A percentile compares a stretch with the other conserved stretches of the same genome.
phyloP scores from a whole-genome alignment of 2,329 filamentous ascomycete genomes.

The Berkeleyomyces rouxiae region DNA sequence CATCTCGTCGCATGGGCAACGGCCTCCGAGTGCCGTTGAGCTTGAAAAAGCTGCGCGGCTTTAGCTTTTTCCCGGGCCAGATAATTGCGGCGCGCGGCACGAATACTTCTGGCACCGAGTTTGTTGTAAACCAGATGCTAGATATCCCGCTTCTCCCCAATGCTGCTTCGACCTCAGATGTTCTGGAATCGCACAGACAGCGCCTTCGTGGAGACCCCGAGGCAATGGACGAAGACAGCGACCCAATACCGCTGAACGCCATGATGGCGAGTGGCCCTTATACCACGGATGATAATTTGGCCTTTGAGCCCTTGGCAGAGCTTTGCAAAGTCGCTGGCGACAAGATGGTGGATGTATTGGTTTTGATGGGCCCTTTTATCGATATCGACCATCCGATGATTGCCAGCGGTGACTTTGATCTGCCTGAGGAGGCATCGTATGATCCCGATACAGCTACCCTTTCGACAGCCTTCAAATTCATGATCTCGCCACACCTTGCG shows the following conservation, averaged over 20 bases:
- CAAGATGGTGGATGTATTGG: conserved; percentile 57
- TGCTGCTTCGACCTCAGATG: conserved; percentile 50
- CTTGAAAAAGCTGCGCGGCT: conserved; percentile 48
- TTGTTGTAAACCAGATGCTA: conserved; percentile 63
- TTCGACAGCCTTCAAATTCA: conserved; percentile 64
- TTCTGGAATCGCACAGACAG: conserved; percentile 51
- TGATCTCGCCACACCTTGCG: conserved; percentile 59
- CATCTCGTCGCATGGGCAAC: conserved; percentile 65
- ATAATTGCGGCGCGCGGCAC: conserved; percentile 76
- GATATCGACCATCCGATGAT: conserved; percentile 83
- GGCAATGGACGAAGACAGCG: conserved; percentile 36
- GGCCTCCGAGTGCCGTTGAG: conserved; percentile 69
- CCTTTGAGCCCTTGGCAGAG: conserved; percentile 72
- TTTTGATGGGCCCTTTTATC: conserved; percentile 76
- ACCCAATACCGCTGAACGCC: conserved; percentile 50
- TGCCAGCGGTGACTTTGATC: conserved; percentile 61
- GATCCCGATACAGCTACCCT: conserved; percentile 69
- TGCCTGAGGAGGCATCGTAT: conserved; percentile 47
- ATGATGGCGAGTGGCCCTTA: conserved; percentile 76
- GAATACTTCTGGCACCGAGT: conserved; percentile 73
- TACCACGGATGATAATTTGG: conserved; percentile 79
- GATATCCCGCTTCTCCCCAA: conserved; percentile 56
- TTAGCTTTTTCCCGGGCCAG: conserved; percentile 86
- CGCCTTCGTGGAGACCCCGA: conserved; percentile 49
- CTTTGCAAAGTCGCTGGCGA: conserved; percentile 65